Base-by-base conservation (phyloP, 306 rosid genomes). In the Geum urbanum region DNA sequence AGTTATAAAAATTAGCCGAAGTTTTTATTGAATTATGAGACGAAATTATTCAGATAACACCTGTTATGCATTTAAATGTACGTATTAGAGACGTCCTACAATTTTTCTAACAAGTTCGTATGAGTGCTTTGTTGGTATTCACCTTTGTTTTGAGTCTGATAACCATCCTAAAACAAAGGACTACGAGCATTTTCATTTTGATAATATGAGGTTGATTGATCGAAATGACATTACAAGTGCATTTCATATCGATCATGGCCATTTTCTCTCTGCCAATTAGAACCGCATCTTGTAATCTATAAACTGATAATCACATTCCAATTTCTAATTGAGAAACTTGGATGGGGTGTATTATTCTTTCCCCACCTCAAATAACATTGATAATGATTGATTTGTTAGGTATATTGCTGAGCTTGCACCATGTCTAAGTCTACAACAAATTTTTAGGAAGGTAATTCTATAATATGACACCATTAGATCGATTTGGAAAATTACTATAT, bases 221-320 rank as follows among this genome's bases (percentile, higher is more conserved):
- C 50, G 79, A 76, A 55, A 50, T 51, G 79, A 69, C 74, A 69
- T 20, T 12, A 76, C 24, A 61, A 69, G 59, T 51, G 51, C 12
- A 45, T 56, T 16, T 63, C 54, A 62, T 63, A 71, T 18, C 37
- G 37, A 32, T 32, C 40, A 19, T 50, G 72, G 16, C 58, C 39
- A 61, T 57, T 16, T 51, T 48, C 22, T 16, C 37, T 55, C 40
- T 18, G 51, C 45, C 24, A 50, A 45, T 46, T 7, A 60, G 56
- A 57, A 61, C 46, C n/a, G 9, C 35, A 62, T 24, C 53, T 35
- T 6, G 57, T 69, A 44, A 53, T 52, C 62, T 24, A 24, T 56
- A 18, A 40, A 41, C 63, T 19, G 52, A 54, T 54, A 32, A 27
- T 50, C 52, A 69, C 66, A 6, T 61, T 76, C 69, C 24, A 40